Conservation (phyloP, 2,329 filamentous ascomycete genomes). For the Drechslera avenae region DNA sequence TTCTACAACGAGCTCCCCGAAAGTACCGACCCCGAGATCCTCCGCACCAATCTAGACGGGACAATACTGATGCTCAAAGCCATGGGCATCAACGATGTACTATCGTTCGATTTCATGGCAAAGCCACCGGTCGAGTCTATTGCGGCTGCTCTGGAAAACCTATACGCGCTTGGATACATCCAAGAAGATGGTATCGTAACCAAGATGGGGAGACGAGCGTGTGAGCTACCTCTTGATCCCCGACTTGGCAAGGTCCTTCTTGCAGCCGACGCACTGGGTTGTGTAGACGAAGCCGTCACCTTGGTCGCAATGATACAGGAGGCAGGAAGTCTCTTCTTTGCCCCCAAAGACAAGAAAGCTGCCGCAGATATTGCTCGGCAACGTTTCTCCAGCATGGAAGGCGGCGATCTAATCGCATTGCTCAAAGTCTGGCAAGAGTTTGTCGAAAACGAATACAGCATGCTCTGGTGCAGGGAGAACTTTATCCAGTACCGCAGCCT, state of each 20-base stretch:
- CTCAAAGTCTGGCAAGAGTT: slow-evolving; percentile 96
- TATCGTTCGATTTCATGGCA: slow-evolving; percentile 97
- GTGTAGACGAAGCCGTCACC: slow-evolving; percentile 88
- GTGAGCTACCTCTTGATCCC: slow-evolving; percentile 90
- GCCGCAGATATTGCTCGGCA: slow-evolving; percentile 90
- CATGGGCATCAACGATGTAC: slow-evolving; percentile 86
- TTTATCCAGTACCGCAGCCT: slow-evolving; percentile 92
- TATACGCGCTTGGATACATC: slow-evolving; percentile 76
- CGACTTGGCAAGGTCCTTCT: slow-evolving; percentile 90
- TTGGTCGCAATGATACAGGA: slow-evolving; percentile 96
- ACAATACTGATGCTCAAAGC: slow-evolving; percentile 87
- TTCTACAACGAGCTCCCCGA: slow-evolving; percentile 90
- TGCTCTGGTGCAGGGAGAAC: slow-evolving; percentile 88
- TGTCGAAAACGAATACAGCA: slow-evolving; percentile 88
- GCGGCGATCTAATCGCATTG: slow-evolving; percentile 85
- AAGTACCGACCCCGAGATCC: slow-evolving; percentile 94
- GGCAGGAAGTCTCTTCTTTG: slow-evolving; percentile 85
- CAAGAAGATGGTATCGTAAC: slow-evolving; percentile 59
- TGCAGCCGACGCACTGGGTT: slow-evolving; percentile 86
- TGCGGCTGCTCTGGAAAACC: slow-evolving; percentile 84
- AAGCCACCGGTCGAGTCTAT: slow-evolving; percentile 87
- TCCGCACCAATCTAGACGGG: slow-evolving; percentile 83
- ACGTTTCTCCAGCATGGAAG: slow-evolving; percentile 83
- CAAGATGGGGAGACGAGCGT: slow-evolving; percentile 90
- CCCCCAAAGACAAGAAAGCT: slow-evolving; percentile 93